Evolutionary conservation across 441 rosid species (phyloP), one percentile per base, ranked within the genome.

Genomic region (Pelargonium cotyledonis): DNA sequence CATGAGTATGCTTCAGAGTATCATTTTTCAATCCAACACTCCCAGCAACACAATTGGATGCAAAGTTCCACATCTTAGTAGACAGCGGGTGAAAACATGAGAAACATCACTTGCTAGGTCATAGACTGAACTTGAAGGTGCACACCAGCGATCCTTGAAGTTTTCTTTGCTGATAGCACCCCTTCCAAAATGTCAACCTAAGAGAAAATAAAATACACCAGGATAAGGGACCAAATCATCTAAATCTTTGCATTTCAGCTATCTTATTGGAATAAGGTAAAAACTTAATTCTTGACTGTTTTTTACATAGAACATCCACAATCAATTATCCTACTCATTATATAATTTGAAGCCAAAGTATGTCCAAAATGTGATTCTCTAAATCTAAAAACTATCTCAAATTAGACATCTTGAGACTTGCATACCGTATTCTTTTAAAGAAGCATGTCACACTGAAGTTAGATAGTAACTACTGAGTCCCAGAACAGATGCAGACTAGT

Each of bases 1-100:
- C 73, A 69, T 73, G 83, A 71, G 49, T 71, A 7, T 49, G 73
- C 72, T 77, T 82, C 63, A 60, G 60, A 23, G 23, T 47, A 63
- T 80, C 85, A 10, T 65, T 73, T 71, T 78, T 85, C 14, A 77
- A 57, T 58, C 88, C 86, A 63, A 75, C 80, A 78, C 69, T 82
- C 66, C 96, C 89, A 0, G 92, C 88, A 19, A 84, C 69, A 74
- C 85, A 84, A 63, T 77, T 87, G 61, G 97, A 88, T 15, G 95
- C 95, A 80, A 88, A 83, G 70, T 80, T 87, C 97, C 94, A 89
- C 97, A 91, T 91, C 62, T 57, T 16, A 15, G 62, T 57, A 57
- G 10, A 57, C 19, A 11, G 55, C 19, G 21, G 19, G 62, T 57
- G 62, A 57, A 49, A 49, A 49, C 3, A 49, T 49, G 6, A 49